phyloP scores from a whole-genome alignment of 2,329 filamentous ascomycete genomes.

The Colletotrichum euphorbiae region DNA sequence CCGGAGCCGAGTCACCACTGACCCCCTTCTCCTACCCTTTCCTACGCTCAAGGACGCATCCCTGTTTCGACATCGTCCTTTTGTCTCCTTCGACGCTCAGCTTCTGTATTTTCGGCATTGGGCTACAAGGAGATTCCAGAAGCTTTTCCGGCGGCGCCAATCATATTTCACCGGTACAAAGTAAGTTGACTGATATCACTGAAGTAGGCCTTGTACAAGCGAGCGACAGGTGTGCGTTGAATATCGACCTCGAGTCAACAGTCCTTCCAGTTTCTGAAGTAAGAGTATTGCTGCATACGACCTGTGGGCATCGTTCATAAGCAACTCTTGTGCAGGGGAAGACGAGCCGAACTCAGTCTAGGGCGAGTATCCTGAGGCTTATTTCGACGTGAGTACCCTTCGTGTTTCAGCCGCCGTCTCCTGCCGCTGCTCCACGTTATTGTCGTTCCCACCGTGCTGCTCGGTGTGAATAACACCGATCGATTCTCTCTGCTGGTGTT shows the following conservation, averaged over 20 bases:
- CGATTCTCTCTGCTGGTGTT: no score
- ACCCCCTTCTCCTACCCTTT: conserved; percentile 33
- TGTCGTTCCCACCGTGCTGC: no score
- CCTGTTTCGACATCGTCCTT: conserved; percentile 32
- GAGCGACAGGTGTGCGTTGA: neutral
- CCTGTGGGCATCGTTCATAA: no score
- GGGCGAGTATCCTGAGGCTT: conserved; percentile 1
- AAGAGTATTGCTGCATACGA: neutral
- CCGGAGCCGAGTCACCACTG: conserved; percentile 7
- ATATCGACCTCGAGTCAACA: neutral
- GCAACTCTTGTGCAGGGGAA: neutral
- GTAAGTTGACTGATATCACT: no score
- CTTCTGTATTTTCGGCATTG: neutral
- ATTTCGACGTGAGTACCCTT: conserved; percentile 8
- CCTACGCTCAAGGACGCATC: conserved; percentile 25
- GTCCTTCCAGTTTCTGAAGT: neutral
- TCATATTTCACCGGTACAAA: neutral
- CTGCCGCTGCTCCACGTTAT: neutral
- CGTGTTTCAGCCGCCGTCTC: conserved; percentile 2
- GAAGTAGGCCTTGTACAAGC: no score
- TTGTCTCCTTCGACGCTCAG: conserved; percentile 3
- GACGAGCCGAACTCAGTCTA: neutral
- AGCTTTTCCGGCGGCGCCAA: conserved; percentile 1
- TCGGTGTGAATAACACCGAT: no score
- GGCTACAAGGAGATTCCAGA: conserved; percentile 6